Conservation (phyloP, 2,329 filamentous ascomycete species). For the Tolypocladium inflatum region DNA sequence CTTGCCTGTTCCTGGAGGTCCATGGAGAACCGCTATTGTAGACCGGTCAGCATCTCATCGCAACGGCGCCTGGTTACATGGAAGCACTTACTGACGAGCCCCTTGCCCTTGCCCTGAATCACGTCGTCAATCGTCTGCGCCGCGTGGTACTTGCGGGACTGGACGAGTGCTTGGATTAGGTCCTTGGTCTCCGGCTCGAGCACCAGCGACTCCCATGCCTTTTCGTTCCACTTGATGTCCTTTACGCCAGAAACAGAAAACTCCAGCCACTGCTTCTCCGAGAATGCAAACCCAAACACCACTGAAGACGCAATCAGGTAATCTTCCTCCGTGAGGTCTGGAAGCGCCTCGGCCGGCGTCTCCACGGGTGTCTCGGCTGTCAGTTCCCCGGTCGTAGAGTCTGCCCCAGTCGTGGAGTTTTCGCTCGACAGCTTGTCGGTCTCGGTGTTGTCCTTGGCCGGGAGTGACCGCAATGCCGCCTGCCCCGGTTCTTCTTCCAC, state of each 20-base stretch:
- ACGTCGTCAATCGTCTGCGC: slow-evolving; percentile 76
- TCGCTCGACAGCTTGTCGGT: background rate
- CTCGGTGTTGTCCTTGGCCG: slow-evolving; percentile 13
- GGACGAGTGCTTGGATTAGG: slow-evolving; percentile 67
- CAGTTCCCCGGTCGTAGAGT: slow-evolving; percentile 1
- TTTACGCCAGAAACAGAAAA: slow-evolving; percentile 71
- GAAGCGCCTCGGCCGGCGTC: slow-evolving; percentile 6
- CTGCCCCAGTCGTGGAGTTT: background rate
- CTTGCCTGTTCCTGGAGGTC: slow-evolving; percentile 80
- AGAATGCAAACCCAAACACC: slow-evolving; percentile 78
- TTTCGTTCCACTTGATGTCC: slow-evolving; percentile 77
- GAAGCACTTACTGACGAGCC: slow-evolving; percentile 52
- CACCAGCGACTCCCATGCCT: slow-evolving; percentile 75
- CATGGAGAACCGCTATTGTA: slow-evolving; percentile 57
- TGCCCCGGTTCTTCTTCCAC: slow-evolving; percentile 18
- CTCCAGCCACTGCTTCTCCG: slow-evolving; percentile 84
- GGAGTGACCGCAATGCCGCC: slow-evolving; percentile 48
- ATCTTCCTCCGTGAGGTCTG: slow-evolving; percentile 50
- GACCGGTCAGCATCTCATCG: background rate
- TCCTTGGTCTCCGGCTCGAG: slow-evolving; percentile 52
- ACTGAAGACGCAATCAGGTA: slow-evolving; percentile 76
- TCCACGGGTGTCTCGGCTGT: slow-evolving; percentile 4
- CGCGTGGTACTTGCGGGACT: slow-evolving; percentile 74
- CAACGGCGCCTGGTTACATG: background rate
- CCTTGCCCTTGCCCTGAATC: slow-evolving; percentile 76